Evolutionary conservation across 2,329 filamentous ascomycete species (phyloP).

Genomic region (Colletotrichum sp.): DNA sequence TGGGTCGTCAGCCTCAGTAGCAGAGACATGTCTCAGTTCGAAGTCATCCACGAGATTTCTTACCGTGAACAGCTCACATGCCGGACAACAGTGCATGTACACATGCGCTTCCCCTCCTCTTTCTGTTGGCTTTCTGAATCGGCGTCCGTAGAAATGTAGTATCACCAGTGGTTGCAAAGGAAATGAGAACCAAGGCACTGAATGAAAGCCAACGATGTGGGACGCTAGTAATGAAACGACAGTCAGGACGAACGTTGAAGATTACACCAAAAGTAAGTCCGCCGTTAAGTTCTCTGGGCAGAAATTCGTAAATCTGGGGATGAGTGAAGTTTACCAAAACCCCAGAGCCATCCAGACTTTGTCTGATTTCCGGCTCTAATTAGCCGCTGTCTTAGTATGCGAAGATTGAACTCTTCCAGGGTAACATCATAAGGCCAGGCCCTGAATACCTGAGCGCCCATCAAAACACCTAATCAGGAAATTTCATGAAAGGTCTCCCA

Average conservation of each 20-base stretch:
- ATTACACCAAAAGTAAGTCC: background rate
- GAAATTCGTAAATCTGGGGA: background rate
- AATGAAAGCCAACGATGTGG: background rate
- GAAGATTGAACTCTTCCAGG: background rate
- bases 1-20: background rate
- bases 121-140: background rate
- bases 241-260: background rate
- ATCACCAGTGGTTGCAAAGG: background rate
- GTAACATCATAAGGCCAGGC: background rate
- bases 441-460: background rate
- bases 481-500: background rate
- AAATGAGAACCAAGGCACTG: background rate
- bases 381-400: background rate
- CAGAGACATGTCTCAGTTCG: background rate
- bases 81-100: background rate
- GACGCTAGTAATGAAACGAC: background rate
- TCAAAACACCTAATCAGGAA: background rate
- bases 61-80: background rate
- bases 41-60: background rate
- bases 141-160: background rate
- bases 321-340: background rate
- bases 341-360: background rate
- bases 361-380: background rate
- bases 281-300: background rate
- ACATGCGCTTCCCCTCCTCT: background rate